Base-by-base conservation (phyloP, 2,329 filamentous ascomycete species). In the Aspergillus chevalieri region DNA sequence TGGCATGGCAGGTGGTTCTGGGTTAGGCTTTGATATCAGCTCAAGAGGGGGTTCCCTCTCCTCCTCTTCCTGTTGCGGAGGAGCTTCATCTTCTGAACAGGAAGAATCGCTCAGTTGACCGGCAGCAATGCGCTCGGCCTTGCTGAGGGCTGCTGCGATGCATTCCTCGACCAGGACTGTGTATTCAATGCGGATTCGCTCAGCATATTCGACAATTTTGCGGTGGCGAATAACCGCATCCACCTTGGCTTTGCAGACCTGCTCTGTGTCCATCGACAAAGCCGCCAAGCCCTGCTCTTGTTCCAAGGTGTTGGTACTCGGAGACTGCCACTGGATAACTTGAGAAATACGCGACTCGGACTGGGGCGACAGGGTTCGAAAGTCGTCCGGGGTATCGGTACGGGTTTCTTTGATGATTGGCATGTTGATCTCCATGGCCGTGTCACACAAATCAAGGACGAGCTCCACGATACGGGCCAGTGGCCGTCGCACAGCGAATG, bases 311-410 rank as follows among this genome's bases (percentile, higher is more conserved):
- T 92, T 92, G 45, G 86, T 87, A 60, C 89, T 91, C 0, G 93
- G 93, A 4, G 92, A 95, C 63, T 95, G 90, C 93, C 94, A 98
- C 66, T 96, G 90, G 57, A 94, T 69, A 5, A 98, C 91, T 68
- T 98, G 93, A 1, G 88, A 87, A 59, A 97, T 94, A 28, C 92
- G 85, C 41, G 89, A 93, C 66, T 98, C 93, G 0, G 94, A 98
- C 64, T 96, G 89, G 0, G 93, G 93, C 4, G 93, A 98, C 65
- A 96, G 87, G 0, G 92, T 95, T 43, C 92, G 84, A 54, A 97
- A 84, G 54, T 95, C 90, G 44, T 87, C 85, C 6, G 73, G 71
- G 36, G 81, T 78, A 43, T 78, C 73, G 33, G 81, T 77, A 7
- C 84, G 80, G 3, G 82, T 78, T 57, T 97, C 92, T 63, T 95